Evolutionary conservation across 768 basidiomycete species (phyloP).

Genomic region (Kockovaella imperatae): DNA sequence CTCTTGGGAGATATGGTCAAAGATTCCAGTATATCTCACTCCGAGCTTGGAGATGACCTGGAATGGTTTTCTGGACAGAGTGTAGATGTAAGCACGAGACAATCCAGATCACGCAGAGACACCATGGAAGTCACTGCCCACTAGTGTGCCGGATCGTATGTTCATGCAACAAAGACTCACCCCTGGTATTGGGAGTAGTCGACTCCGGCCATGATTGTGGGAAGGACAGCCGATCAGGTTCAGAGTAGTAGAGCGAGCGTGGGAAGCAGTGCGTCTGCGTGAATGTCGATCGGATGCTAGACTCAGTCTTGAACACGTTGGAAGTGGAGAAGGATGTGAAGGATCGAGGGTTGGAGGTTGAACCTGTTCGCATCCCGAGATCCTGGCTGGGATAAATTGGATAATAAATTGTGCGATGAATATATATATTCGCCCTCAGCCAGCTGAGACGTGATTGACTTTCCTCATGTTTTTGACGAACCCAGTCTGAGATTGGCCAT

Average conservation of each 20-base stretch:
- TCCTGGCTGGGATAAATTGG: conserved; percentile 4
- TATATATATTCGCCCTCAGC: too few relatives aligned
- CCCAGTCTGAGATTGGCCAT: not conserved
- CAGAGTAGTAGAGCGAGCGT: not conserved
- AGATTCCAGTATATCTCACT: conserved; percentile 40
- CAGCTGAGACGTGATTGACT: too few relatives aligned
- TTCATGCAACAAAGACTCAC: too few relatives aligned
- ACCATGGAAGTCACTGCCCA: not conserved
- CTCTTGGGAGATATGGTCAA: conserved; percentile 37
- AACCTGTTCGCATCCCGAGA: too few relatives aligned
- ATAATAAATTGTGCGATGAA: not conserved
- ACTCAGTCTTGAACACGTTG: not conserved
- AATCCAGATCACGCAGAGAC: too few relatives aligned
- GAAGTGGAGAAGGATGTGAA: conserved; percentile 1
- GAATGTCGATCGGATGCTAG: too few relatives aligned
- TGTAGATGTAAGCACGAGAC: too few relatives aligned
- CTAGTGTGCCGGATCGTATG: too few relatives aligned
- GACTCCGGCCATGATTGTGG: conserved; percentile 5
- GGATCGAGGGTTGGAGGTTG: conserved; percentile 2
- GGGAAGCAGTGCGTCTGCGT: not conserved
- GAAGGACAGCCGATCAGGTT: not conserved
- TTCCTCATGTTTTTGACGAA: not conserved
- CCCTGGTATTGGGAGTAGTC: conserved; percentile 39
- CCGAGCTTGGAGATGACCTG: conserved; percentile 39
- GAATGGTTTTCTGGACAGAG: conserved; percentile 30